Evolutionary conservation across 164 flowering plant genomes (phyloP).

Genomic region (Malania oleifera): DNA sequence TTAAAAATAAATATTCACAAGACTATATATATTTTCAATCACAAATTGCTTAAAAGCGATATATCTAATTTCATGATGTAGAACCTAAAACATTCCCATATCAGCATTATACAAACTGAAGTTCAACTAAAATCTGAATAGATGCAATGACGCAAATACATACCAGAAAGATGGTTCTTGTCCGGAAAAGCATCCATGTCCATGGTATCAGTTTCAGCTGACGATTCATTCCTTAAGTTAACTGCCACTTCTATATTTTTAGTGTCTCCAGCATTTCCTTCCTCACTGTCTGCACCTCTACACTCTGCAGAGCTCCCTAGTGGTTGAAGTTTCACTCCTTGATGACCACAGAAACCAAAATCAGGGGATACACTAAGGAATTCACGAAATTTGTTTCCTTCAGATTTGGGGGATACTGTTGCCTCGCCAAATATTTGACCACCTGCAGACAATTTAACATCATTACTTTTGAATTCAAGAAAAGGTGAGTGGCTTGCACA

Average conservation of each 20-base stretch:
- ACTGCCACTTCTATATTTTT: constrained; percentile 15
- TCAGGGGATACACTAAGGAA: constrained; percentile 22
- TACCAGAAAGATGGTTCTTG: constrained; percentile 38
- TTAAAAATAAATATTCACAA: not conserved
- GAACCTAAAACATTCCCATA: not conserved
- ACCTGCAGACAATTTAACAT: constrained; percentile 28
- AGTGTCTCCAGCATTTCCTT: constrained; percentile 23
- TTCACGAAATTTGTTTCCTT: constrained; percentile 28
- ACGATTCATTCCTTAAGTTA: constrained; percentile 38
- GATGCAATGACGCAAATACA: too few relatives aligned
- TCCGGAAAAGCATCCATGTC: constrained; percentile 32
- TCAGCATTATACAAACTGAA: not conserved
- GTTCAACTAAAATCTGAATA: not conserved
- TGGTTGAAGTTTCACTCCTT: constrained; percentile 32
- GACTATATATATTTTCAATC: not conserved
- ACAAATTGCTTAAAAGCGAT: not conserved
- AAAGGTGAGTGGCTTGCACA: constrained; percentile 45
- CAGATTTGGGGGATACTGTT: constrained; percentile 19
- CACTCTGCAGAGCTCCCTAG: constrained; percentile 28
- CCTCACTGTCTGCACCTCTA: too few relatives aligned
- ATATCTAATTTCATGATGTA: not conserved
- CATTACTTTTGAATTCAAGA: constrained; percentile 36
- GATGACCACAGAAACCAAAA: constrained; percentile 17
- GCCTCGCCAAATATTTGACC: constrained; percentile 28
- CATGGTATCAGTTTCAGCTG: constrained; percentile 68